Evolutionary conservation across 2,329 filamentous ascomycete species (phyloP).

Genomic region (Penicillium sp.): DNA sequence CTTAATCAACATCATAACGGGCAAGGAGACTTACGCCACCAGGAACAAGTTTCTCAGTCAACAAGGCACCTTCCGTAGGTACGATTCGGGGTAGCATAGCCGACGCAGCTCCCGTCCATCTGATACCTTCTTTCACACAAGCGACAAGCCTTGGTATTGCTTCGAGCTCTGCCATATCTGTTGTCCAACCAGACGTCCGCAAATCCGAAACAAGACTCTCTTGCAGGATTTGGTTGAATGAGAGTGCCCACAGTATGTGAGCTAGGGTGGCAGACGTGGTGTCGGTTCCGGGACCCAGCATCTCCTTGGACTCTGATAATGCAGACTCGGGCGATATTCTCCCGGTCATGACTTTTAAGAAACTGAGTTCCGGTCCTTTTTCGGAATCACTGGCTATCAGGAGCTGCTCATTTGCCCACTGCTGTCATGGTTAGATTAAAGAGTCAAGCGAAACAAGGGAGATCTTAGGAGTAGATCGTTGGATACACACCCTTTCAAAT

Average conservation of each 20-base stretch:
- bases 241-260: not conserved
- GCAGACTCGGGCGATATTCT: not conserved
- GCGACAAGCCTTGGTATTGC: constrained; percentile 1
- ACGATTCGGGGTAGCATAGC: constrained; percentile 7
- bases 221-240: not conserved
- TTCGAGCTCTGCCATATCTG: not conserved
- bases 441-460: not conserved
- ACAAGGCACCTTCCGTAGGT: not conserved
- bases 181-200: not conserved
- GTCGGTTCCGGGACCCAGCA: not conserved
- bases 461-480: too few species aligned
- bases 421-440: not conserved
- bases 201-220: not conserved
- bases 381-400: not conserved
- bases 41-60: not conserved
- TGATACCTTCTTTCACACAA: constrained; percentile 12
- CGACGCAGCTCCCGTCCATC: constrained; percentile 9
- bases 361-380: not conserved
- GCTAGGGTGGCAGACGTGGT: not conserved
- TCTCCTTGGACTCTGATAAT: not conserved
- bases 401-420: not conserved
- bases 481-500: too few species aligned
- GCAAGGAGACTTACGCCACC: not conserved
- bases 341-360: not conserved
- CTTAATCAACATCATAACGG: too few species aligned